A percentile compares a stretch with the other conserved stretches of the same genome.
phyloP scores from a whole-genome alignment of 2,329 filamentous ascomycete genomes.

The Acephala macrosclerotiorum region DNA sequence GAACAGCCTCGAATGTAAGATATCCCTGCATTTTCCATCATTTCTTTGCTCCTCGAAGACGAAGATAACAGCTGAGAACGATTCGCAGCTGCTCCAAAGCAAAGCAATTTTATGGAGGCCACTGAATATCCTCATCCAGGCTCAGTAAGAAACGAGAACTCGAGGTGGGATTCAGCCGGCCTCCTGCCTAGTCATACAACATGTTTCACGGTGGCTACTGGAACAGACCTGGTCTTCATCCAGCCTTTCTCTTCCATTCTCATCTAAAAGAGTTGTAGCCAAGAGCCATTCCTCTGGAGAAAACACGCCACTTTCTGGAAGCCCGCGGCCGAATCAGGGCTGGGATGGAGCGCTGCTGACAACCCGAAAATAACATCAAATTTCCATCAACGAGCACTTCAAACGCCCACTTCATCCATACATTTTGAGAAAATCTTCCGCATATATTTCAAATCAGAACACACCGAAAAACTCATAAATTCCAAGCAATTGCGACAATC shows the following conservation, averaged over 20 bases:
- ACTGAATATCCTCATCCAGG: too few relatives aligned
- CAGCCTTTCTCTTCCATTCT: background rate
- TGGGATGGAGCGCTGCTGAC: background rate
- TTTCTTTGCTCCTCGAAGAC: background rate
- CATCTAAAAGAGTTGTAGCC: constrained; percentile 1
- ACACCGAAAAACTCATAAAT: background rate
- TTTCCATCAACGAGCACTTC: too few relatives aligned
- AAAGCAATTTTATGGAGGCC: background rate
- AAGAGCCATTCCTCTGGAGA: background rate
- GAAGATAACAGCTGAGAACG: background rate
- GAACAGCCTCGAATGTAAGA: background rate
- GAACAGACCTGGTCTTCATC: background rate
- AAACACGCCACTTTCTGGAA: constrained; percentile 2
- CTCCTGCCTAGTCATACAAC: constrained; percentile 5
- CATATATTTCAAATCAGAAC: too few relatives aligned
- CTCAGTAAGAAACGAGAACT: background rate
- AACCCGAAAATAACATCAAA: too few relatives aligned
- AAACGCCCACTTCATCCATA: too few relatives aligned
- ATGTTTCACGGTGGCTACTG: background rate
- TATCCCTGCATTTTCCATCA: background rate
- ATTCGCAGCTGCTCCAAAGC: background rate
- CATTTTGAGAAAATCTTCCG: too few relatives aligned
- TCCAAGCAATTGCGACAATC: background rate
- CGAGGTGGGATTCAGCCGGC: background rate
- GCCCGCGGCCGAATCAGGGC: background rate